Evolutionary conservation across 2,329 filamentous ascomycete genomes (phyloP).

Genomic region (Diaporthe aspalathi): DNA sequence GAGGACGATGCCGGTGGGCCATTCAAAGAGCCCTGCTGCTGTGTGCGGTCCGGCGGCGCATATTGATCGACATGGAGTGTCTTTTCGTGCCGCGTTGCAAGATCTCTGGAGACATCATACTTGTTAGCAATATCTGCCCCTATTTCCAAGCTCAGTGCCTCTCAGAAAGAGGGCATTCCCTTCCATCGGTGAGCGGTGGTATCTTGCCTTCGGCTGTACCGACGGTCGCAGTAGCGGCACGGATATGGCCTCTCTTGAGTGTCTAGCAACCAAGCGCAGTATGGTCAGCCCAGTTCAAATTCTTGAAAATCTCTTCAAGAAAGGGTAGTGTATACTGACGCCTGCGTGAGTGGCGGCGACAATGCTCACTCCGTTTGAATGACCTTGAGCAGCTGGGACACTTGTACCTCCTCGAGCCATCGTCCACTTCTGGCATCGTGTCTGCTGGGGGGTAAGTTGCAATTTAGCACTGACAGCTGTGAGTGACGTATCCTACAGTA

Average conservation of each 20-base stretch:
- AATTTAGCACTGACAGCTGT: too few species aligned
- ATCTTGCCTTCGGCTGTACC: not conserved
- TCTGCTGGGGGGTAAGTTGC: too few species aligned
- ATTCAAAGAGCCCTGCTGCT: not conserved
- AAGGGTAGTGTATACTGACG: not conserved
- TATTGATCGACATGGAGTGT: conserved; percentile 13
- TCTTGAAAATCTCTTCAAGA: too few species aligned
- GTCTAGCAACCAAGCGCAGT: not conserved
- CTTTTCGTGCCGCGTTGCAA: conserved; percentile 5
- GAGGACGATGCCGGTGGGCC: not conserved
- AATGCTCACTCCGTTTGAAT: conserved; percentile 14
- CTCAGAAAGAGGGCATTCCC: too few species aligned
- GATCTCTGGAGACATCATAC: not conserved
- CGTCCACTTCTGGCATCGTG: not conserved
- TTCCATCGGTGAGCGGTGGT: too few species aligned
- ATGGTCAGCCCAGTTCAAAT: not conserved
- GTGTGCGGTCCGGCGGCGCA: not conserved
- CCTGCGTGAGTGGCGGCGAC: not conserved
- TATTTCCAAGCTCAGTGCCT: not conserved
- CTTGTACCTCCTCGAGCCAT: conserved; percentile 10
- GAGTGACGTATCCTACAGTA: too few species aligned
- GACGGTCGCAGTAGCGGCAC: conserved; percentile 1
- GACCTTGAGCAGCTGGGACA: not conserved
- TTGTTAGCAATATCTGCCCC: not conserved
- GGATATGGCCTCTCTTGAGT: conserved; percentile 2